These are phyloP conservation scores for Pseudomonodictys pantanalensis DNA, from an alignment of 495 filamentous ascomycete species.

Conservation along the genomic window DNA sequence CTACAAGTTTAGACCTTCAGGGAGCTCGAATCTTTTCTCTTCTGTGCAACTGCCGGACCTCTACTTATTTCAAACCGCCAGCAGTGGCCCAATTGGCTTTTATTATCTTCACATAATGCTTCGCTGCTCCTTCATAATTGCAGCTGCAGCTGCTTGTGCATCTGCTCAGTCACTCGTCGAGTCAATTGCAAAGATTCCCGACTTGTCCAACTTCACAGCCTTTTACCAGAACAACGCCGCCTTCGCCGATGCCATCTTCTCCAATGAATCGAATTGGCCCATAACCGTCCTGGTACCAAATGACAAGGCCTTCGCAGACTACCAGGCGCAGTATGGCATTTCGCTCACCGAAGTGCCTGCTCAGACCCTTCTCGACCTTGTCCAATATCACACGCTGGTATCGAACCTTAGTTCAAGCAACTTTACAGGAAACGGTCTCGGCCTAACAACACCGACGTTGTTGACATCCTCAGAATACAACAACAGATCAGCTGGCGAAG, in stretches of 20 bases:
- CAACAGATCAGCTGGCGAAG: slow-evolving; percentile 11
- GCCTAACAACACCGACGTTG: slow-evolving; percentile 14
- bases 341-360: slow-evolving; percentile 5
- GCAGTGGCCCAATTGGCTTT: not conserved
- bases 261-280: slow-evolving; percentile 10
- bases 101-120: not conserved
- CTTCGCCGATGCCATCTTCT: slow-evolving; percentile 15
- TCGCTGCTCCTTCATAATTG: not conserved
- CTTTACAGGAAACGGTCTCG: slow-evolving; percentile 1
- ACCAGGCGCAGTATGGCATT: slow-evolving; percentile 2
- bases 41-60: not conserved
- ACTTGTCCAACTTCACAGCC: slow-evolving; percentile 25
- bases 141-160: not conserved
- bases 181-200: slow-evolving; percentile 1
- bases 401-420: slow-evolving; percentile 2
- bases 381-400: slow-evolving; percentile 24
- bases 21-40: not conserved
- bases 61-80: not conserved
- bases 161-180: slow-evolving; percentile 17
- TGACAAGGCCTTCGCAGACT: slow-evolving; percentile 19
- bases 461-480: slow-evolving; percentile 5
- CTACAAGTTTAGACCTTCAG: not conserved
- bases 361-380: not conserved
- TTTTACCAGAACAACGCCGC: slow-evolving; percentile 19
- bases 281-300: slow-evolving; percentile 20